phyloP scores from a whole-genome alignment of 768 basidiomycete genomes.

The Trametes cingulata region DNA sequence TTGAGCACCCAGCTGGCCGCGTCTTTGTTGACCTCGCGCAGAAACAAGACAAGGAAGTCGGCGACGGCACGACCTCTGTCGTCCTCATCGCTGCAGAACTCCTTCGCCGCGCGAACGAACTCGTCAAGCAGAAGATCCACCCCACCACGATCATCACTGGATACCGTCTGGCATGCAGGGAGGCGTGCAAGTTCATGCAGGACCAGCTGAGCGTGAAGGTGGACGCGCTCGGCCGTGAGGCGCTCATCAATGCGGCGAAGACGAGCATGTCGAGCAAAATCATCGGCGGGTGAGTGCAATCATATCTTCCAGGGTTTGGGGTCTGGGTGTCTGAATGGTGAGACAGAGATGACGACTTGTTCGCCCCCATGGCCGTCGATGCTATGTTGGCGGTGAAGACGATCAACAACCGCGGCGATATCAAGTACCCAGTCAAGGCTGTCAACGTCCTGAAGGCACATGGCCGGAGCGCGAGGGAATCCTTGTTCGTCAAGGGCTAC shows the following conservation, averaged over 20 bases:
- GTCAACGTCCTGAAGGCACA: slow-evolving; percentile 99
- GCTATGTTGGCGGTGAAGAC: slow-evolving; percentile 98
- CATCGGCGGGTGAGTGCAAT: slow-evolving; percentile 79
- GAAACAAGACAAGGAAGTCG: slow-evolving; percentile 99
- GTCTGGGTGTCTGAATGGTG: neutral
- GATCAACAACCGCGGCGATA: slow-evolving; percentile 89
- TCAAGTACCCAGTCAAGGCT: slow-evolving; percentile 98
- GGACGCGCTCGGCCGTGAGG: slow-evolving; percentile 87
- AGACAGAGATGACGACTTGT: slow-evolving; percentile 90
- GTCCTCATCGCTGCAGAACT: slow-evolving; percentile 98
- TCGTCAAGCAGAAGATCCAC: slow-evolving; percentile 97
- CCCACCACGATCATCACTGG: slow-evolving; percentile 99
- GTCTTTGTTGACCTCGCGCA: slow-evolving; percentile 98
- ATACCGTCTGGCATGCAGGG: slow-evolving; percentile 93
- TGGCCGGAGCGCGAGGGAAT: slow-evolving; percentile 93
- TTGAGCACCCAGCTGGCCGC: slow-evolving; percentile 95
- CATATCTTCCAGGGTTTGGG: too few species aligned
- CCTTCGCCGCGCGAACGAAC: slow-evolving; percentile 92
- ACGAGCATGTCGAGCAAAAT: slow-evolving; percentile 99
- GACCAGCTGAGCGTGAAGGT: slow-evolving; percentile 96
- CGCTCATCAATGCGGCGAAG: slow-evolving; percentile 93
- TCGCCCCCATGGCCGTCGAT: slow-evolving; percentile 98
- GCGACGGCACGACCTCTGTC: slow-evolving; percentile 98
- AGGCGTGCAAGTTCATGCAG: slow-evolving; percentile 97
- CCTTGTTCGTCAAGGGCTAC: slow-evolving; percentile 92